Percentiles rank a stretch among this genome's conserved stretches.
phyloP scores from a whole-genome alignment of 352 stramenopile species.

The Hyaloperonospora arabidopsidis region DNA sequence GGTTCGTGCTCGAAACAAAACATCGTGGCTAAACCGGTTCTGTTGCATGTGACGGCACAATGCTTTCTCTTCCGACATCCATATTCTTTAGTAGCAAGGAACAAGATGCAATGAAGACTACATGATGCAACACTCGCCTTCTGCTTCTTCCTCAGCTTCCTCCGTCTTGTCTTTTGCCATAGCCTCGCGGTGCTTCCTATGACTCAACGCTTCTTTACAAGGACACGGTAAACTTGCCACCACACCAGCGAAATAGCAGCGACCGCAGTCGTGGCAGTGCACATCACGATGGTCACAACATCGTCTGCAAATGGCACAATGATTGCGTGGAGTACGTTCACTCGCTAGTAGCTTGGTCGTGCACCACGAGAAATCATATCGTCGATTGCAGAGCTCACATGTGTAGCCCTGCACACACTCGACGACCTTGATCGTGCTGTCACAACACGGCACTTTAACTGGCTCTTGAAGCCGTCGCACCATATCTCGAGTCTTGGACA shows the following conservation, averaged over 20 bases:
- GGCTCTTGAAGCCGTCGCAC: constrained; percentile 59
- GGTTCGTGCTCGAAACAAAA: not conserved
- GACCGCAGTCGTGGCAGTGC: constrained; percentile 72
- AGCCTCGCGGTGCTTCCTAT: constrained; percentile 48
- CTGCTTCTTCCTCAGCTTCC: constrained; percentile 47
- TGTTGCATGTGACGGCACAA: constrained; percentile 12
- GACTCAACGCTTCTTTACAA: constrained; percentile 57
- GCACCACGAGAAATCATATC: constrained; percentile 80
- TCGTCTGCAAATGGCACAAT: constrained; percentile 81
- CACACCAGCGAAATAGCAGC: constrained; percentile 83
- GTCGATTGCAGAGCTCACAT: constrained; percentile 39
- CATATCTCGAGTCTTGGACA: constrained; percentile 82
- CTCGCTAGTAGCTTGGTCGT: constrained; percentile 71
- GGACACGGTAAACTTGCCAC: constrained; percentile 63
- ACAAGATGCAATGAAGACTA: constrained; percentile 22
- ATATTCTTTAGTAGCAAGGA: not conserved
- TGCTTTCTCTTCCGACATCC: not conserved
- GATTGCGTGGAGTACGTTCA: constrained; percentile 67
- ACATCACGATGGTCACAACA: constrained; percentile 83
- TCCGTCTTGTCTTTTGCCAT: constrained; percentile 23
- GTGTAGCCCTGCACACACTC: constrained; percentile 68
- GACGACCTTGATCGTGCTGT: constrained; percentile 50
- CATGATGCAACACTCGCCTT: constrained; percentile 81
- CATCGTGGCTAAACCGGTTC: too few species aligned
- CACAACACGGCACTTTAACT: constrained; percentile 59